Base-by-base conservation (phyloP, 257 asterid species). In the Forsythia suspensa region DNA sequence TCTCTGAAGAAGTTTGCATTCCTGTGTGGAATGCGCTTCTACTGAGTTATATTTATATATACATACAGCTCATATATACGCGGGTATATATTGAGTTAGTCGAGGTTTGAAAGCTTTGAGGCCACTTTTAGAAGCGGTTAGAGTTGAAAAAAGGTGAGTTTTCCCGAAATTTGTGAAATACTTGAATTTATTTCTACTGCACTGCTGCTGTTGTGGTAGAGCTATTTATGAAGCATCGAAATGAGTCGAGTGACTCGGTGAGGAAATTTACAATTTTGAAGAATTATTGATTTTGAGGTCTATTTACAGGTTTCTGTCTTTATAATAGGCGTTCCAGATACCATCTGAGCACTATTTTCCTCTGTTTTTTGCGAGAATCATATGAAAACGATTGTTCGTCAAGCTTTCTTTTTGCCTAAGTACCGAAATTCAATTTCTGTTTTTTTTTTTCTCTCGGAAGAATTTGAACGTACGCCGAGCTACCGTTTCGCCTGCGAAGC, bases 21-120 rank as follows among this genome's bases (percentile, higher is more conserved):
- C 84, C 83, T 8, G 43, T 77, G 52, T 76, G 86, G 86, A 85
- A 55, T 81, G 85, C 87, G 73, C 85, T 89, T 88, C 90, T 72
- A 86, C 86, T 82, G 88, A 85, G 34, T 29, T 29, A 29, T 29
- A 29, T 29, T 29, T 29, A 29, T 29, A 29, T 29, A 29, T 29
- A 29, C 34, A 29, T 29, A 29, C 34, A 29, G 34, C 34, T 29
- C 34, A 29, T 29, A 29, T 29, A 29, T 29, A 29, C 1, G 34
- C 34, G 34, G 83, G 42, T 44, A 5, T 65, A 3, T 29, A 71
- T 34, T 70, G 18, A 44, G 46, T 29, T 65, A 67, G n/a, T 24
- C 55, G 57, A 75, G 79, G 24, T 29, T 74, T 57, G 65, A 48
- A 71, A 46, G 76, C 42, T 37, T 44, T 37, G 75, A 70, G 76